A percentile compares a stretch with the other conserved stretches of the same genome.
Conservation (phyloP, 805 yeast genomes). For the Candida patagonica region DNA sequence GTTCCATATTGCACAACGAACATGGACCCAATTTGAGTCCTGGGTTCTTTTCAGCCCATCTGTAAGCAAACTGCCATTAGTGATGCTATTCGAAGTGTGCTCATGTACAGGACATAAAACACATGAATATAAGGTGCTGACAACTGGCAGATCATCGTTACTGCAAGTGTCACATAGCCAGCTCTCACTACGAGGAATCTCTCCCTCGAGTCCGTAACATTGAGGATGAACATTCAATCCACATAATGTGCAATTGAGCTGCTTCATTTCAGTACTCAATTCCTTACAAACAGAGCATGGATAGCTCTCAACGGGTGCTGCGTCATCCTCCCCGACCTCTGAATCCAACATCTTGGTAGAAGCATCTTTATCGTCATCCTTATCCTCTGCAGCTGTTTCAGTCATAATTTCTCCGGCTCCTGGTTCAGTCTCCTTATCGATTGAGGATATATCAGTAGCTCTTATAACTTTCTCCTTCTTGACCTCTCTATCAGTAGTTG, state of each 20-base stretch:
- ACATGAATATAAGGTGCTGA: conserved; percentile 52
- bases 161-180: conserved; percentile 82
- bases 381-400: not conserved
- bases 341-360: conserved; percentile 4
- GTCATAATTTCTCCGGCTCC: not conserved
- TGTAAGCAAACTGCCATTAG: conserved; percentile 31
- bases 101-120: conserved; percentile 52
- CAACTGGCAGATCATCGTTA: conserved; percentile 54
- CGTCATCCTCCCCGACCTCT: conserved; percentile 9
- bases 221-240: conserved; percentile 58
- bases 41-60: conserved; percentile 64
- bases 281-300: conserved; percentile 54
- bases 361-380: not conserved
- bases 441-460: conserved; percentile 7
- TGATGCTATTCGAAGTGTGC: conserved; percentile 24
- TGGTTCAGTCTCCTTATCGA: not conserved
- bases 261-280: conserved; percentile 29
- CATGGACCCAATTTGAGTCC: conserved; percentile 70
- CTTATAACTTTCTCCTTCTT: conserved; percentile 8
- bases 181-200: conserved; percentile 21
- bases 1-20: conserved; percentile 56
- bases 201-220: conserved; percentile 50
- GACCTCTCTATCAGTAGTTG: too few relatives aligned
- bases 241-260: conserved; percentile 54
- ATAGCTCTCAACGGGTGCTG: conserved; percentile 19